Evolutionary conservation across 306 rosid genomes (phyloP).

Genomic region (Quercus cerris): DNA sequence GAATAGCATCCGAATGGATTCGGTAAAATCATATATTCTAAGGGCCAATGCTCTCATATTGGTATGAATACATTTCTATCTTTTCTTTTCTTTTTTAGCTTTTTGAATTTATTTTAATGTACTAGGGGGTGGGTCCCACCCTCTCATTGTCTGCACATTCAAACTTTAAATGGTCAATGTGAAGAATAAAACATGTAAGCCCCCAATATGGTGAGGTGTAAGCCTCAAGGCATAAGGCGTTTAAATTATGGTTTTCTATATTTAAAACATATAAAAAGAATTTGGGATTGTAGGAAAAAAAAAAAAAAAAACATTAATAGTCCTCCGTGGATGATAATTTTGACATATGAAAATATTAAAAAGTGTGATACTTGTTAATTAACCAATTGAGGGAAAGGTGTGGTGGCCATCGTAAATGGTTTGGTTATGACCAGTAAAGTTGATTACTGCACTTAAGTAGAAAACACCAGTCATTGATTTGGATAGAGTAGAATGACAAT

Average conservation of each 20-base stretch:
- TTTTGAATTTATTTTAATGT: background rate
- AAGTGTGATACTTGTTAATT: background rate
- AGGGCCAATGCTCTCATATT: slow-evolving; percentile 70
- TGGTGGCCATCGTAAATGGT: background rate
- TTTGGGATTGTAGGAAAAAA: background rate
- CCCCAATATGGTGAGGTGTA: background rate
- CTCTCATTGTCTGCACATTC: background rate
- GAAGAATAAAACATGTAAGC: background rate
- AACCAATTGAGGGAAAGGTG: background rate
- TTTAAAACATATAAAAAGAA: background rate
- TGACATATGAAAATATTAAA: background rate
- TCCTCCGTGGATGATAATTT: background rate
- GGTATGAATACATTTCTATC: slow-evolving; percentile 39
- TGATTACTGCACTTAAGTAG: background rate
- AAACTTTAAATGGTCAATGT: background rate
- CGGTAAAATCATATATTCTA: slow-evolving; percentile 67
- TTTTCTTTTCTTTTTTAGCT: background rate
- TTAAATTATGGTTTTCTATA: background rate
- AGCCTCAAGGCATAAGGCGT: background rate
- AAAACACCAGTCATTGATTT: background rate
- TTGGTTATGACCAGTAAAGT: background rate
- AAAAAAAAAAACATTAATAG: background rate
- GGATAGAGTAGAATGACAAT: background rate
- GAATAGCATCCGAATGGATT: slow-evolving; percentile 43
- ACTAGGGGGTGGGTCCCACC: background rate